Percentiles rank a stretch among this genome's conserved stretches.
phyloP scores from a whole-genome alignment of 768 basidiomycete species.

The Tricholoma matsutake region DNA sequence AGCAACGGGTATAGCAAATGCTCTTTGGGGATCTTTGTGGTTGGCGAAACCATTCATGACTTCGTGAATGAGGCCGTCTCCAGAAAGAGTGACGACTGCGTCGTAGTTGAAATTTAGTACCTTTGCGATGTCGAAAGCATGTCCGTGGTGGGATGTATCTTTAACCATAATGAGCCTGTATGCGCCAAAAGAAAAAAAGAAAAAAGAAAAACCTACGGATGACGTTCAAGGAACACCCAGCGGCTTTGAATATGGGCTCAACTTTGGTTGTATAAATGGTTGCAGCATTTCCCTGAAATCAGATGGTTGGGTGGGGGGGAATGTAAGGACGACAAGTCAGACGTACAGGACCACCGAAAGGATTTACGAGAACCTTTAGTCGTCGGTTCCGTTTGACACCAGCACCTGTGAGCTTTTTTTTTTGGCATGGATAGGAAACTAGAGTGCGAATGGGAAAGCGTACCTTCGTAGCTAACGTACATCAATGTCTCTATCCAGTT shows the following conservation, averaged over 20 bases:
- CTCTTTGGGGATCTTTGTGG: conserved; percentile 54
- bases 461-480: conserved; percentile 62
- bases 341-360: conserved; percentile 72
- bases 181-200: conserved; percentile 17
- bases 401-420: conserved; percentile 17
- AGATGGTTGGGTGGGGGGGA: neutral
- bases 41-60: conserved; percentile 79
- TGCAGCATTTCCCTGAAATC: conserved; percentile 56
- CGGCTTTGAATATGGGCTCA: conserved; percentile 69
- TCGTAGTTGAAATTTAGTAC: conserved; percentile 59
- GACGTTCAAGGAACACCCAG: conserved; percentile 59
- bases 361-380: conserved; percentile 76
- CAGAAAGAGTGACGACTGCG: conserved; percentile 72
- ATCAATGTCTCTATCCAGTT: conserved; percentile 58
- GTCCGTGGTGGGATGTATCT: conserved; percentile 64
- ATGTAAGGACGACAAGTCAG: neutral
- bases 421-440: conserved; percentile 1
- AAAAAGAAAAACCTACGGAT: too few relatives aligned
- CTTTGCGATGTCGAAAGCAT: conserved; percentile 66
- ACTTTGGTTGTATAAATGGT: conserved; percentile 53
- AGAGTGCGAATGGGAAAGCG: conserved; percentile 9
- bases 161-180: conserved; percentile 8
- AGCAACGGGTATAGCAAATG: conserved; percentile 66
- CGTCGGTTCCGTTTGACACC: conserved; percentile 54
- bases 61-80: conserved; percentile 84